phyloP scores from a whole-genome alignment of 305 asterid species.

The Rubia tinctorum region DNA sequence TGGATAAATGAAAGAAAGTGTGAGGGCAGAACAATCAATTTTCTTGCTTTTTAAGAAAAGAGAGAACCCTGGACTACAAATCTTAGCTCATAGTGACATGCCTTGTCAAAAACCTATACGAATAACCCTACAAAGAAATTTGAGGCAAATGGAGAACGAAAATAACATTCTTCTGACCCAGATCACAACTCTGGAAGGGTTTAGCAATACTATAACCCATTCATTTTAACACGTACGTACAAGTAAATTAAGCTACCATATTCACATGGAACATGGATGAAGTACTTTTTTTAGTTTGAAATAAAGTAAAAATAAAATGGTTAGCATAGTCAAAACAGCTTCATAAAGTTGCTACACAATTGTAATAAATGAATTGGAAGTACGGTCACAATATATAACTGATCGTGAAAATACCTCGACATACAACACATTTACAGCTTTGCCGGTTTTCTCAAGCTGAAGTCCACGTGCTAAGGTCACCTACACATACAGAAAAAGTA shows the following conservation, averaged over 20 bases:
- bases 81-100: background rate
- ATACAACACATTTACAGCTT: slow-evolving; percentile 32
- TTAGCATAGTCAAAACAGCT: background rate
- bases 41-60: too few relatives aligned
- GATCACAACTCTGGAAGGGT: background rate
- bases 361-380: background rate
- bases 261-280: background rate
- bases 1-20: background rate
- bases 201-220: background rate
- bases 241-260: background rate
- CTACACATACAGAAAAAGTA: slow-evolving; percentile 19
- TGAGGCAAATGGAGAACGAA: background rate
- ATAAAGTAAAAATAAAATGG: background rate
- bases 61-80: background rate
- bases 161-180: background rate
- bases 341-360: background rate
- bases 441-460: slow-evolving; percentile 42
- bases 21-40: background rate
- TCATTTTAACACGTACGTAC: background rate
- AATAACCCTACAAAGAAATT: background rate
- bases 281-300: background rate
- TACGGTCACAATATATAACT: background rate
- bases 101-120: background rate
- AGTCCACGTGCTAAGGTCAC: slow-evolving; percentile 40
- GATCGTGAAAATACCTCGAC: slow-evolving; percentile 29